Percentiles rank a stretch among this genome's conserved stretches.
Evolutionary conservation across 108 stramenopile species (phyloP).

Genomic region (Fragilaria radians): DNA sequence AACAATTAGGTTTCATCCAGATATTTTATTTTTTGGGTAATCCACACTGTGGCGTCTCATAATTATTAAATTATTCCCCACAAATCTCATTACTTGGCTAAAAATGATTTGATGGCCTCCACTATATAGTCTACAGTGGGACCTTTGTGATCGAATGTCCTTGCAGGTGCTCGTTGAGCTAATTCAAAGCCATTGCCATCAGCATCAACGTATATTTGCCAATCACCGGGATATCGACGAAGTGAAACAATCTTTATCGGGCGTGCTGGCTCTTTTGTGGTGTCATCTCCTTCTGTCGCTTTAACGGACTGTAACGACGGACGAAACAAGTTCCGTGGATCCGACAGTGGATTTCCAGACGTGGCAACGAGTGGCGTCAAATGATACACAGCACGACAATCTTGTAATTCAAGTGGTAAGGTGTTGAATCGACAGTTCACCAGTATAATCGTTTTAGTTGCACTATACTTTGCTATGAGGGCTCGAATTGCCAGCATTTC

Average conservation of each 20-base stretch:
- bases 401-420: slow-evolving; percentile 26
- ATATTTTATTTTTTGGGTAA: no score
- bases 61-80: no score
- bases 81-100: no score
- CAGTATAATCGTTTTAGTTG: slow-evolving; percentile 28
- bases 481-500: slow-evolving; percentile 41
- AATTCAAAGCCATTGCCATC: slow-evolving; percentile 39
- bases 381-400: slow-evolving; percentile 35
- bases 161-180: slow-evolving; percentile 14
- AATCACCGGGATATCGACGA: slow-evolving; percentile 44
- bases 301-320: background rate
- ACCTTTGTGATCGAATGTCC: background rate
- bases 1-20: no score
- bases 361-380: slow-evolving; percentile 37
- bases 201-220: slow-evolving; percentile 41
- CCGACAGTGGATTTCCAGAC: background rate
- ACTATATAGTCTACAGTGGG: slow-evolving; percentile 8
- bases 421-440: slow-evolving; percentile 43
- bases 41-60: no score
- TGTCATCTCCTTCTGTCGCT: background rate
- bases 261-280: slow-evolving; percentile 1
- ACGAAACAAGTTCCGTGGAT: background rate
- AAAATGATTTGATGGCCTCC: background rate
- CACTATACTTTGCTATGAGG: slow-evolving; percentile 21
- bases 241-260: slow-evolving; percentile 34